A percentile compares a stretch with the other conserved stretches of the same genome.
Evolutionary conservation across 2,329 filamentous ascomycete genomes (phyloP).

Genomic region (Rhinocladiella mackenziei): DNA sequence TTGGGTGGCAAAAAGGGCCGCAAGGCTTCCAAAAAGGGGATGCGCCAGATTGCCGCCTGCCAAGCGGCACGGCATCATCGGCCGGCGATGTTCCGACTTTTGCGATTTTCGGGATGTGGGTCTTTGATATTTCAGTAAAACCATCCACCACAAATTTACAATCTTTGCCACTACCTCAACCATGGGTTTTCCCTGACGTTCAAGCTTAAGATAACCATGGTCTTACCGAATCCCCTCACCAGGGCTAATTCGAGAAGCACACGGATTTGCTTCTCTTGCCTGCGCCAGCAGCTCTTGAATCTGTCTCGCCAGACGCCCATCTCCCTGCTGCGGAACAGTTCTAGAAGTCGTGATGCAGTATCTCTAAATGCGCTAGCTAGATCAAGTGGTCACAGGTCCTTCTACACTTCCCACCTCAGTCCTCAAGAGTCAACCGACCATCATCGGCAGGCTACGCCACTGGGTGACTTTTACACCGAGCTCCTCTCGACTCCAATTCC

Average conservation of each 20-base stretch:
- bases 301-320: constrained; percentile 1
- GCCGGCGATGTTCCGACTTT: no score
- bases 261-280: constrained; percentile 15
- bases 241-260: neutral
- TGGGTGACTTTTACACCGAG: constrained; percentile 45
- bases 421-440: constrained; percentile 7
- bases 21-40: no score
- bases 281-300: constrained; percentile 3
- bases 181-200: neutral
- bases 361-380: neutral
- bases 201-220: constrained; percentile 3
- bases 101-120: no score
- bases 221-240: constrained; percentile 1
- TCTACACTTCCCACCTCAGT: neutral
- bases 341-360: neutral
- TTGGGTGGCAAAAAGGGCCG: no score
- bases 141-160: no score
- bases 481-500: constrained; percentile 35
- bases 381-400: neutral
- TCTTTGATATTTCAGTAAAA: no score
- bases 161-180: no score
- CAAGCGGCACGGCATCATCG: no score
- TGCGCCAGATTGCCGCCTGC: no score
- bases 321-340: neutral
- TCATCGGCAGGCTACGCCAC: constrained; percentile 38